These are phyloP conservation scores for Mycena polygramma DNA, from an alignment of 768 basidiomycete genomes.

Conservation along the genomic window DNA sequence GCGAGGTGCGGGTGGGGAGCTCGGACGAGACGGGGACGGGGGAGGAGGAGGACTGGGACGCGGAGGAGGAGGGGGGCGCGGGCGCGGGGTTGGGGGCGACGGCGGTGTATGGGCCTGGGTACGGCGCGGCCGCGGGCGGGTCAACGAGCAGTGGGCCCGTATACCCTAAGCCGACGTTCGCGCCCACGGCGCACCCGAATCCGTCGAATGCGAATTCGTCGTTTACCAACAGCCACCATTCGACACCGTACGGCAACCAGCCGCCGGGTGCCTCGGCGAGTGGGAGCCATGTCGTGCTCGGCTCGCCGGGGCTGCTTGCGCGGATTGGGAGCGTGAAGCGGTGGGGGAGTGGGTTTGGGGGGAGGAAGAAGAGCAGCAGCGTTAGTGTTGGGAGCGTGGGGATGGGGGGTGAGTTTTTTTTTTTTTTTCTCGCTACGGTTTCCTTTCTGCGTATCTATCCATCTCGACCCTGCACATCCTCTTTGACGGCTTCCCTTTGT, in stretches of 20 bases:
- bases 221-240: background rate
- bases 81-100: constrained; percentile 29
- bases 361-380: constrained; percentile 45
- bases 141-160: background rate
- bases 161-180: background rate
- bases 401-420: constrained; percentile 23
- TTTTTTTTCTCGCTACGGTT: background rate
- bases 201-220: background rate
- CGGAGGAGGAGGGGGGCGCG: constrained; percentile 23
- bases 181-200: background rate
- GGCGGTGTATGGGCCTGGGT: background rate
- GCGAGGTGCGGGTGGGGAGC: constrained; percentile 25
- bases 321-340: constrained; percentile 72
- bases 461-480: background rate
- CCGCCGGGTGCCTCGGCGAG: background rate
- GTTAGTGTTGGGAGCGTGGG: constrained; percentile 36
- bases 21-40: constrained; percentile 35
- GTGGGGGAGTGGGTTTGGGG: constrained; percentile 53
- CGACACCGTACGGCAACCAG: constrained; percentile 41
- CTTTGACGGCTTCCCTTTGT: background rate
- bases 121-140: no score
- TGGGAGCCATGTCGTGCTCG: constrained; percentile 28
- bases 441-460: background rate
- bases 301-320: constrained; percentile 51
- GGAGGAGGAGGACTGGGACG: constrained; percentile 50